Evolutionary conservation across 805 yeast species (phyloP).

Genomic region (Barnettozyma pratensis): DNA sequence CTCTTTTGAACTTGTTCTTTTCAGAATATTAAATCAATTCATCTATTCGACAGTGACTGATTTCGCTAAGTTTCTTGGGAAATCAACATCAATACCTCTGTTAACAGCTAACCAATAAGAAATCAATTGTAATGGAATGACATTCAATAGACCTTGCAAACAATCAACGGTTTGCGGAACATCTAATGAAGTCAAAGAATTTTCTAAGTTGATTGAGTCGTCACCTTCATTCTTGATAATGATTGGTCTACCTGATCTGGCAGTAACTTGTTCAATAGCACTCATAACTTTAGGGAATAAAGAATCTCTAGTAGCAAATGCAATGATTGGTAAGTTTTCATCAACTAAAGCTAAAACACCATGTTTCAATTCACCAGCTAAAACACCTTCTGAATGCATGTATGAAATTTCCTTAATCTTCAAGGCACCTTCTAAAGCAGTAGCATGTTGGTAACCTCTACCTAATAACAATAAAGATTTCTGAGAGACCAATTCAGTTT

Average conservation of each 20-base stretch:
- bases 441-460: conserved; percentile 95
- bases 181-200: conserved; percentile 67
- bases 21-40: not conserved
- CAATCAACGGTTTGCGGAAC: conserved; percentile 97
- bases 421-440: conserved; percentile 97
- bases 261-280: conserved; percentile 93
- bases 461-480: conserved; percentile 88
- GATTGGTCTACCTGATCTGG: conserved; percentile 96
- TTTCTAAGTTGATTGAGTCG: conserved; percentile 48
- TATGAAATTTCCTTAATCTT: conserved; percentile 97
- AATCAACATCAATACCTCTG: conserved; percentile 95
- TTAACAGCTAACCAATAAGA: conserved; percentile 95
- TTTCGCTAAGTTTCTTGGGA: conserved; percentile 98
- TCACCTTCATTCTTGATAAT: conserved; percentile 84
- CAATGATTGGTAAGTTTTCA: conserved; percentile 88
- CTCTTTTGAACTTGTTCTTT: too few species aligned
- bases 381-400: conserved; percentile 98
- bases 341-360: conserved; percentile 97
- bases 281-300: conserved; percentile 94
- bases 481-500: conserved; percentile 66
- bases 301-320: conserved; percentile 94
- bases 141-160: conserved; percentile 92
- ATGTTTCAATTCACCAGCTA: conserved; percentile 98
- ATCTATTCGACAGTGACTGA: conserved; percentile 88
- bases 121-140: conserved; percentile 91